These are phyloP conservation scores for Phialemonium atrogriseum DNA, from an alignment of 2,329 filamentous ascomycete genomes.

Conservation along the genomic window DNA sequence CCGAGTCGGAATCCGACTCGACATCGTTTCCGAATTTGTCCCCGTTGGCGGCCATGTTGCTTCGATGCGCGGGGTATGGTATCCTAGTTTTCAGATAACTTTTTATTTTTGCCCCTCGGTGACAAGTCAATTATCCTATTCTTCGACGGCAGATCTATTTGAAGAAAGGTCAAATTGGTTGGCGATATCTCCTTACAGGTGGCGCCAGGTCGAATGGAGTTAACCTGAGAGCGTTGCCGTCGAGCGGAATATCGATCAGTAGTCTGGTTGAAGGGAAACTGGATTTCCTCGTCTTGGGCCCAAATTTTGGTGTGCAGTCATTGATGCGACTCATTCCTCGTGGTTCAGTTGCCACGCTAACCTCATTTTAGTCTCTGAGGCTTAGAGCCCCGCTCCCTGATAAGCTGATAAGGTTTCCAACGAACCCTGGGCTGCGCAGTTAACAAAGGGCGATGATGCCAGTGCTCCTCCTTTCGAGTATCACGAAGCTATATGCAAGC, in stretches of 20 bases:
- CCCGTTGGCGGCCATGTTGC: slow-evolving; percentile 44
- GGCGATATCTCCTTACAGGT: background rate
- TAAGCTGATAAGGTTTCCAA: slow-evolving; percentile 4
- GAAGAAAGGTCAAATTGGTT: too few relatives aligned
- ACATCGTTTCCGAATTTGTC: slow-evolving; percentile 65
- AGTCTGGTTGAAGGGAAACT: too few relatives aligned
- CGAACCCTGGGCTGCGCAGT: too few relatives aligned
- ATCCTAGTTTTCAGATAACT: too few relatives aligned
- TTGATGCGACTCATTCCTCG: slow-evolving; percentile 4
- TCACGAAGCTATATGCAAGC: too few relatives aligned
- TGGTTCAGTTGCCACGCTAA: slow-evolving; percentile 1
- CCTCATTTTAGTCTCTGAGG: background rate
- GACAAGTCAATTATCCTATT: slow-evolving; percentile 1
- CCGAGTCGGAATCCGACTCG: slow-evolving; percentile 61
- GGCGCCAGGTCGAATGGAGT: too few relatives aligned
- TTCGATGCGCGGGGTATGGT: slow-evolving; percentile 20
- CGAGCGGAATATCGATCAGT: too few relatives aligned
- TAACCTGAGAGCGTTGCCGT: too few relatives aligned
- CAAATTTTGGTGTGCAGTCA: slow-evolving; percentile 16
- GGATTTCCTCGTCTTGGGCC: too few relatives aligned
- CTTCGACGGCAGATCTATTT: too few relatives aligned
- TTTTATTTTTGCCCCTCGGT: slow-evolving; percentile 9
- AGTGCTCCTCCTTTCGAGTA: too few relatives aligned
- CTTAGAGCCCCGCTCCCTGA: background rate
- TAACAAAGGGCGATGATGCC: too few relatives aligned